Base-by-base conservation (phyloP, 345 rosid genomes). In the rapeseed (Brassica napus) region DNA sequence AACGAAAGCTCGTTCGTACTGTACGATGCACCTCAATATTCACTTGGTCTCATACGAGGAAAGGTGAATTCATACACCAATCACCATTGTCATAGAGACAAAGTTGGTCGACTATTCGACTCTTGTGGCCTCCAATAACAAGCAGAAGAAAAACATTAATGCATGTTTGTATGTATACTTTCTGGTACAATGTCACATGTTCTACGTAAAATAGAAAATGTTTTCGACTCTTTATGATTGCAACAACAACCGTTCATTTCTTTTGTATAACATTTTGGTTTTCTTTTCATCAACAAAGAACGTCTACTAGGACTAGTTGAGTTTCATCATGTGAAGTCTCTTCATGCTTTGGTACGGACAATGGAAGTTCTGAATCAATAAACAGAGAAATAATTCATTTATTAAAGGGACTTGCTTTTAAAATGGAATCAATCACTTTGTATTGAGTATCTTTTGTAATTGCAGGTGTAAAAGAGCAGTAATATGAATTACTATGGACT, bases 11-110 rank as follows among this genome's bases (percentile, higher is more conserved):
- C 44, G 28, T 49, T 64, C 71, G 66, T 64, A 64, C 49, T 49
- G 57, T 49, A 16, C 24, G 54, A 61, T 21, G 74, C 4, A 69
- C 26, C 55, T 64, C 21, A 77, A 77, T 71, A 39, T 24, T 54
- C 80, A 70, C 57, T 62, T 77, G 65, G 81, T 63, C 65, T 63
- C 9, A 35, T 77, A 77, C 80, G 55, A 69, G 71, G 81, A 64
- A 59, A 35, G 30, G 49, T 23, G 2, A 65, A 65, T 49, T 4
- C 15, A 62, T 49, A 63, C 71, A 64, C 59, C 65, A 71, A 70
- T 35, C 66, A 28, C 14, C 58, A 15, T 23, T 12, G 58, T 34
- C 58, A 34, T 70, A 77, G 65, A 62, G 75, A 63, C 76, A 70
- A 32, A 70, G 71, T 63, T 63, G 16, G 10, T 21, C 23, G 23